Percentiles rank a stretch among this genome's conserved stretches.
Conservation (phyloP, 2,329 filamentous ascomycete genomes). For the Cryphonectria japonica region DNA sequence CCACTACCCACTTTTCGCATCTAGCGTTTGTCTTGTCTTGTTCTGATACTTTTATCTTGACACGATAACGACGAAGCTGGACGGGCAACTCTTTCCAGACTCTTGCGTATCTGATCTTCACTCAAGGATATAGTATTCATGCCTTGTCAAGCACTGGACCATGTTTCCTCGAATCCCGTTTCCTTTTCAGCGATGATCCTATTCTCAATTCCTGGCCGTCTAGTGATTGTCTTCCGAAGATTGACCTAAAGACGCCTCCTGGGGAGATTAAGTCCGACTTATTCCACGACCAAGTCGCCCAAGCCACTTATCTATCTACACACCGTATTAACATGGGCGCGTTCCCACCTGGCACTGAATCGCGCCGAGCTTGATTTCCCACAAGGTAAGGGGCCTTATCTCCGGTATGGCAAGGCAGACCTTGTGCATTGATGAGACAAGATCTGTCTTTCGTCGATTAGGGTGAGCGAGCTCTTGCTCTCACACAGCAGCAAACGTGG, state of each 20-base stretch:
- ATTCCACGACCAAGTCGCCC: not conserved
- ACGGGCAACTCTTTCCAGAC: not conserved
- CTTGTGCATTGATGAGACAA: not conserved
- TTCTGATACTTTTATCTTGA: not conserved
- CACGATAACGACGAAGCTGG: not conserved
- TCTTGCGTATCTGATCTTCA: not conserved
- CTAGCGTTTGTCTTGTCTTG: not conserved
- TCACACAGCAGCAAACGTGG: not conserved
- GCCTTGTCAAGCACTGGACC: not conserved
- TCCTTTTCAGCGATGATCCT: not conserved
- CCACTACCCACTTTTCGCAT: not conserved
- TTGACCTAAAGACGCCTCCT: not conserved
- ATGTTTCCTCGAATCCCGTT: not conserved
- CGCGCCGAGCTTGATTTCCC: not conserved
- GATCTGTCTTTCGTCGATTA: not conserved
- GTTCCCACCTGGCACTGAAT: not conserved
- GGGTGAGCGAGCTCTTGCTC: not conserved
- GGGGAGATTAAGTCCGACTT: not conserved
- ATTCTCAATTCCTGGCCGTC: not conserved
- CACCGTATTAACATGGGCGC: not conserved
- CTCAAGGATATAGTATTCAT: not conserved
- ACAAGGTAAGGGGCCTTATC: not conserved
- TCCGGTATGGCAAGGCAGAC: not conserved
- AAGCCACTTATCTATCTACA: not conserved
- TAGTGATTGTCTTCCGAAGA: too few relatives aligned